Percentiles rank a stretch among this genome's conserved stretches.
Evolutionary conservation across 2,329 filamentous ascomycete species (phyloP).

Genomic region (Sclerotinia spermophila): DNA sequence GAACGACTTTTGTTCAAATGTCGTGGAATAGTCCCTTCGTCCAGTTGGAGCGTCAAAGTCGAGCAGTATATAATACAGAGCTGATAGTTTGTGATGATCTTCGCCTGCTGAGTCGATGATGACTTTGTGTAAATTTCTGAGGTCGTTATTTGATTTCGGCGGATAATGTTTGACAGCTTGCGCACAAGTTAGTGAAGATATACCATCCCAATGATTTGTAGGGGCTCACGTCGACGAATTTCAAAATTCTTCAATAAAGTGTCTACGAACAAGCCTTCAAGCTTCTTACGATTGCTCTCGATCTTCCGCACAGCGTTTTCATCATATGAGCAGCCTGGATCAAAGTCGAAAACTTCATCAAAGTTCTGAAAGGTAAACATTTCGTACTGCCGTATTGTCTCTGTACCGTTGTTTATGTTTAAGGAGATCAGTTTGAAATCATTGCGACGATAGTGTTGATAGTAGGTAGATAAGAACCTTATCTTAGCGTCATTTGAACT

Average conservation of each 20-base stretch:
- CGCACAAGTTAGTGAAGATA: conserved; percentile 15
- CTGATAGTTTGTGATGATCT: conserved; percentile 74
- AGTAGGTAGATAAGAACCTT: conserved; percentile 23
- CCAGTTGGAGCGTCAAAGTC: conserved; percentile 54
- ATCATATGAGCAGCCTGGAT: conserved; percentile 59
- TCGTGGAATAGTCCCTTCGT: conserved; percentile 46
- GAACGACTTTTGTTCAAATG: conserved; percentile 59
- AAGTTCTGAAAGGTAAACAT: conserved; percentile 67
- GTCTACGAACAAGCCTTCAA: conserved; percentile 78
- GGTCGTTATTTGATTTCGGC: conserved; percentile 63
- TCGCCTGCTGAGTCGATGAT: conserved; percentile 63
- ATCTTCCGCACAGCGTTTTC: conserved; percentile 60
- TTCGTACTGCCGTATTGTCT: neutral
- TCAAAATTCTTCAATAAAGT: conserved; percentile 68
- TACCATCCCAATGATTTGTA: conserved; percentile 6
- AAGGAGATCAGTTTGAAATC: conserved; percentile 3
- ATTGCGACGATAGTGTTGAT: conserved; percentile 6
- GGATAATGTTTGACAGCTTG: conserved; percentile 65
- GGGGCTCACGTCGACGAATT: conserved; percentile 59
- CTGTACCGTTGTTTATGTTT: neutral
- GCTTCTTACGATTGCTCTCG: conserved; percentile 59
- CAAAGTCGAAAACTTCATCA: conserved; percentile 62
- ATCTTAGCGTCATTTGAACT: conserved; percentile 26
- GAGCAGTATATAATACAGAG: conserved; percentile 79
- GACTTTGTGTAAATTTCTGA: conserved; percentile 66